Base-by-base conservation (phyloP, 2,329 filamentous ascomycete species). In the Arachnopeziza araneosa region DNA sequence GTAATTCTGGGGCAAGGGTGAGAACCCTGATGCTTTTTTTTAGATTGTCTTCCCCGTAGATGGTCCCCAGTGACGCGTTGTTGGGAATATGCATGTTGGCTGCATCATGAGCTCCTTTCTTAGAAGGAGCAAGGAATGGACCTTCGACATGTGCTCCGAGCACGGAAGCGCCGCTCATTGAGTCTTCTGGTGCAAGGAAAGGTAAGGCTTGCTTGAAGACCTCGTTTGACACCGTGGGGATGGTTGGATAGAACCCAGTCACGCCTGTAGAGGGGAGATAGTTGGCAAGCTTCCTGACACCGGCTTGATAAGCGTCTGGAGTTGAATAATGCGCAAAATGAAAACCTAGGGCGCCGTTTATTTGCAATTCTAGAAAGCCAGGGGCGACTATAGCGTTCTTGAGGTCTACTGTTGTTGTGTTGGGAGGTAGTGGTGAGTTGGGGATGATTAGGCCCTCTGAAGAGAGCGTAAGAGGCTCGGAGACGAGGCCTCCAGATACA, bases 101-200 rank as follows among this genome's bases (percentile, higher is more conserved):
- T 1, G 66, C 66, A 66, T 69, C 66, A 49, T 83, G 80, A 7
- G 81, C 81, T 49, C 82, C 82, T 67, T 79, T 80, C 67, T 83
- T 83, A 2, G 72, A 70, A 1, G 79, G 76, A 60, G 78, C 75
- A 6, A 84, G 76, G 65, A 81, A 83, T 8, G 82, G 81, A 1
- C 81, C 82, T 75, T 84, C 81, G 21, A 76, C 75, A 66, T 84
- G 82, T n/a, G 80, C 80, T 30, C 82, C 82, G 1, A 83, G 75
- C 6, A 83, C 73, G 21, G 77, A 75, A n/a, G 81, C 80, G 4
- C 75, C 75, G 17, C 69, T 64, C 10, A 72, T 61, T 55, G 78
- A 75, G 12, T 73, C 66, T 23, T 75, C 73, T 17, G 80, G 79
- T 23, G 65, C 68, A 2, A 83, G 72, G 23, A 72, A 75, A 0